Percentiles rank a stretch among this genome's conserved stretches.
Conservation (phyloP, 257 asterid genomes). For the Paraleonurus japonicus region DNA sequence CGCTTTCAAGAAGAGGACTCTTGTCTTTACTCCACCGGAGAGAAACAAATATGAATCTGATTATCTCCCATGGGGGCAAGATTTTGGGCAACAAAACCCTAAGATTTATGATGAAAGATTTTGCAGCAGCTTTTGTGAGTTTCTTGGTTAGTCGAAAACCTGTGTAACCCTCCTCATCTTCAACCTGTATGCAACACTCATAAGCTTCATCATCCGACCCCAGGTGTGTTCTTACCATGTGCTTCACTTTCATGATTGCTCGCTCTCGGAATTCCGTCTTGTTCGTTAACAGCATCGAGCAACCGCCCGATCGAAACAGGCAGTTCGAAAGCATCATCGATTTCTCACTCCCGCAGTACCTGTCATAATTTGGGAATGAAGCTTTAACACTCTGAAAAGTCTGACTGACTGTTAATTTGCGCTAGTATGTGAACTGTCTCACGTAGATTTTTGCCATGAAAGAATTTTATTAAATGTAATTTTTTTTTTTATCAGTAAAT, state of each 20-base stretch:
- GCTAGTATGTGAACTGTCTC: too few species aligned
- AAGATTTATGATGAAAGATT: conserved; percentile 29
- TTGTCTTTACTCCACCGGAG: conserved; percentile 3
- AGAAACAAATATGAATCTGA: conserved; percentile 3
- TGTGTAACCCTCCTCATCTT: conserved; percentile 20
- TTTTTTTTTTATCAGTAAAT: too few species aligned
- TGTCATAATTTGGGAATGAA: too few species aligned
- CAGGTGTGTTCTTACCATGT: conserved; percentile 27
- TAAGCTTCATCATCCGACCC: conserved; percentile 34
- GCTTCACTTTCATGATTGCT: conserved; percentile 21
- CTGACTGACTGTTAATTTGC: too few species aligned
- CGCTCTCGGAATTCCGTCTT: neutral
- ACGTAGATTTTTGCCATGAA: too few species aligned
- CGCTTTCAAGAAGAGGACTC: conserved; percentile 3
- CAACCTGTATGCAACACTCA: conserved; percentile 30
- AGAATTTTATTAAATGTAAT: too few species aligned
- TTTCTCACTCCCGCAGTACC: conserved; percentile 27
- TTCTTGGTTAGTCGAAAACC: conserved; percentile 34
- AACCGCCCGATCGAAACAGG: conserved; percentile 39
- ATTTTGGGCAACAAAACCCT: conserved; percentile 32
- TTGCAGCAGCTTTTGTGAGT: conserved; percentile 21
- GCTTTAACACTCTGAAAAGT: too few species aligned
- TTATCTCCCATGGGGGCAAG: conserved; percentile 29
- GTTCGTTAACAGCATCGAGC: conserved; percentile 35
- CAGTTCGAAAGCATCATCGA: conserved; percentile 43